Evolutionary conservation across 2,329 filamentous ascomycete species (phyloP), one percentile per base, ranked within the genome.

Genomic region (Pestalotiopsis sp.): DNA sequence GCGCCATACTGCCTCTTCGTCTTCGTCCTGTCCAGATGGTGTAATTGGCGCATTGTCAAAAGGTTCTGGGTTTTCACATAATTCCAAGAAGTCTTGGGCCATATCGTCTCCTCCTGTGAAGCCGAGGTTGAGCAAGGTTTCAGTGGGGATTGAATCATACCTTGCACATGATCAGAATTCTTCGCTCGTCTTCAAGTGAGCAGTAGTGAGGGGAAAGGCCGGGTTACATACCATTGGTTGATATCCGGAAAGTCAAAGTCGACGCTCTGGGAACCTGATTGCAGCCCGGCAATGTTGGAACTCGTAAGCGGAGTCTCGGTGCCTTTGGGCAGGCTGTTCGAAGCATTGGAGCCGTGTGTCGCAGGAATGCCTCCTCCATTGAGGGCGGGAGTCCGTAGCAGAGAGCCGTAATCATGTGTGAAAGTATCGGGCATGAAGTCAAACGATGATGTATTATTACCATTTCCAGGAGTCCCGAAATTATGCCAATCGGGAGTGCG

Each of bases 61-160:
- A 17, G 77, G 77, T 45, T 79, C 77, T 13, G 77, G 76, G 65
- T 79, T 78, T 52, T 78, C 76, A 66, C 77, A 79, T 5, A 79
- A 70, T 56, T 78, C 76, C 39, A 78, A 71, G 67, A 78, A 79
- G 65, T 78, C 77, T 66, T 76, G 71, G 2, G 75, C 74, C 76
- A 78, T 78, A 7, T 74, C 74, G 38, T 77, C 77, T 2, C 77
- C 77, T 4, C 74, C 76, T 7, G 74, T 74, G 45, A 79, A 79
- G 13, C 77, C 77, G 25, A 79, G 76, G 65, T 79, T 79, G 4
- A 77, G 72, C 23, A 79, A 66, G 4, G 77, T 79, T 39, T 78
- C 76, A 31, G 74, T 76, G 3, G 76, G 75, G 39, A 76, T 72
- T 12, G 77, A 75, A 64, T 78, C 76, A 39, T 78, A 74, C 77